Conservation (phyloP, 495 filamentous ascomycete genomes). For the Tuber calosporum region DNA sequence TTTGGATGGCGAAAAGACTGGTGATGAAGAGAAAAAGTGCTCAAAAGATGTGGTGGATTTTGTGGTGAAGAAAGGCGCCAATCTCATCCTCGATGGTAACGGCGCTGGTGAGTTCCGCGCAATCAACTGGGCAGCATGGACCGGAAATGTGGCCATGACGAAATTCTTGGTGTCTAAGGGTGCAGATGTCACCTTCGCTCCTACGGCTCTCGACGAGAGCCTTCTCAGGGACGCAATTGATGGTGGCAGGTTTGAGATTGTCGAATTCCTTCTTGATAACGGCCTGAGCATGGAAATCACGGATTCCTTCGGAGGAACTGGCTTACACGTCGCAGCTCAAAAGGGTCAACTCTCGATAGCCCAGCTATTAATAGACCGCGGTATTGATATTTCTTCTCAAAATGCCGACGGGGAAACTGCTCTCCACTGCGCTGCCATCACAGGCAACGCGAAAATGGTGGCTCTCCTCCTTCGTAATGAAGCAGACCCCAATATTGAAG, state of each 20-base stretch:
- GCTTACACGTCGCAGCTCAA: conserved; percentile 34
- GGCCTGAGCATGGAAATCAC: conserved; percentile 29
- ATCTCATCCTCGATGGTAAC: conserved; percentile 15
- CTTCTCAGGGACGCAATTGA: background rate
- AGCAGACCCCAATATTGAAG: conserved; percentile 27
- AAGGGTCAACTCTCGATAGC: conserved; percentile 32
- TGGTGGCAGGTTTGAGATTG: conserved; percentile 1
- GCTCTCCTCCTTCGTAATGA: conserved; percentile 40
- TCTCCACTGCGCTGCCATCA: conserved; percentile 42
- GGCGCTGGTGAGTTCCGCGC: conserved; percentile 21
- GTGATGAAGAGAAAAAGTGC: conserved; percentile 17
- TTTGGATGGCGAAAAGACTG: conserved; percentile 9
- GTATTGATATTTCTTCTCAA: conserved; percentile 44
- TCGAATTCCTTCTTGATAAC: conserved; percentile 38
- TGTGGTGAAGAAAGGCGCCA: conserved; percentile 22
- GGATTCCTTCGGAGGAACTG: conserved; percentile 2
- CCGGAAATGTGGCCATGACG: conserved; percentile 18
- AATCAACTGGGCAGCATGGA: conserved; percentile 29
- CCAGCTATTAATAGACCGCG: conserved; percentile 42
- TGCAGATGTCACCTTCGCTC: conserved; percentile 11
- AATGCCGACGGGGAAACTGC: conserved; percentile 43
- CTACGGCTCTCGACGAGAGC: background rate
- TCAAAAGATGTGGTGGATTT: conserved; percentile 13
- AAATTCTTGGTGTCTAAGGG: conserved; percentile 17
- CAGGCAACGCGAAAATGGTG: conserved; percentile 34